Conservation (phyloP, 2,329 filamentous ascomycete genomes). For the Septoria petroselini region DNA sequence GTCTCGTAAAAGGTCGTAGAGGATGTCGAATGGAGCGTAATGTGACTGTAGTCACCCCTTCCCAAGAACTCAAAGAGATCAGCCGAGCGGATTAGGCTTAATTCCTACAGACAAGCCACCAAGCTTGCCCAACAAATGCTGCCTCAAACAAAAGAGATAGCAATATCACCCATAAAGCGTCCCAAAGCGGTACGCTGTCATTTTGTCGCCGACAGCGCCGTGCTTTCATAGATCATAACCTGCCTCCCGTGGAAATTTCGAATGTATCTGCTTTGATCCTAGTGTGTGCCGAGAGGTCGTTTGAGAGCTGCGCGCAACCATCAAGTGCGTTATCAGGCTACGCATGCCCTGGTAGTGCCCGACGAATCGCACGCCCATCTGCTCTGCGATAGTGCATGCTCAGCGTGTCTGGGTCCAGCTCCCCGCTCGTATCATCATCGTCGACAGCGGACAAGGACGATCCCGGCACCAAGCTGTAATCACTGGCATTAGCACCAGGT, state of each 20-base stretch:
- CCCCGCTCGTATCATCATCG: slow-evolving; percentile 27
- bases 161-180: slow-evolving; percentile 5
- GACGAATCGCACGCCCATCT: slow-evolving; percentile 40
- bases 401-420: slow-evolving; percentile 32
- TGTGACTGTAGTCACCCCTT: slow-evolving; percentile 10
- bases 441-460: slow-evolving; percentile 35
- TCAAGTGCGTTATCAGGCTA: background rate
- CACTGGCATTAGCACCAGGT: slow-evolving; percentile 32
- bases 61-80: slow-evolving; percentile 13
- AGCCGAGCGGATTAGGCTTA: slow-evolving; percentile 21
- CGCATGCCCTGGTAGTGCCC: slow-evolving; percentile 28
- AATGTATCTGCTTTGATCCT: background rate
- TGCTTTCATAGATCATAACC: slow-evolving; percentile 20
- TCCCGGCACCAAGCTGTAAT: slow-evolving; percentile 10
- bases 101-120: slow-evolving; percentile 12
- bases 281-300: background rate
- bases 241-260: background rate
- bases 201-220: slow-evolving; percentile 26
- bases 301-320: background rate
- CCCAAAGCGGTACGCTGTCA: slow-evolving; percentile 18
- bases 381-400: slow-evolving; percentile 49
- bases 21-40: slow-evolving; percentile 17
- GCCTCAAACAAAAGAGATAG: slow-evolving; percentile 12
- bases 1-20: slow-evolving; percentile 26
- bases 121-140: slow-evolving; percentile 2